Conservation (phyloP, 768 basidiomycete species). For the Boletus pseudo-olivaceus region DNA sequence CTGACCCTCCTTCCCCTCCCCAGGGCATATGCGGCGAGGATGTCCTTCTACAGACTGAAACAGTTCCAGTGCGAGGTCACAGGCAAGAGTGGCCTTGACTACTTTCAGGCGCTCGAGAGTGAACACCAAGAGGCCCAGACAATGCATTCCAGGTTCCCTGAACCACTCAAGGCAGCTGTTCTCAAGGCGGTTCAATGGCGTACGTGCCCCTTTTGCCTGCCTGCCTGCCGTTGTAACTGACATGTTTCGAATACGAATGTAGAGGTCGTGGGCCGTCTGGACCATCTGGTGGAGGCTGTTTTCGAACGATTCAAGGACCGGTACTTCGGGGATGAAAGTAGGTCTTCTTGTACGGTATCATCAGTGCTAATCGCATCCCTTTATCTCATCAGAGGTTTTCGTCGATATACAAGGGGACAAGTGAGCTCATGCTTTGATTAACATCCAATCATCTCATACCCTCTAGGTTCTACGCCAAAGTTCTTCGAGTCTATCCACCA, state of each 20-base stretch:
- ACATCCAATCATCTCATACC: slow-evolving; percentile 14
- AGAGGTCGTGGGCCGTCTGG: slow-evolving; percentile 97
- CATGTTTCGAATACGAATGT: slow-evolving; percentile 17
- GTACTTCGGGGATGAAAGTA: slow-evolving; percentile 89
- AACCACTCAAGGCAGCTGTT: slow-evolving; percentile 87
- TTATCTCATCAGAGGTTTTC: slow-evolving; percentile 60
- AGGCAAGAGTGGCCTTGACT: slow-evolving; percentile 90
- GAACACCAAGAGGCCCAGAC: slow-evolving; percentile 87
- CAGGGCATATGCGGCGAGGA: slow-evolving; percentile 81
- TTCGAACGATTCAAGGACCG: slow-evolving; percentile 96
- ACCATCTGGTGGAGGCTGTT: slow-evolving; percentile 91
- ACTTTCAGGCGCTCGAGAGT: slow-evolving; percentile 90
- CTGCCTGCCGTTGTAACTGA: slow-evolving; percentile 13
- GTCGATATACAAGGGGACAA: slow-evolving; percentile 87
- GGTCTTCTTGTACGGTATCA: slow-evolving; percentile 32
- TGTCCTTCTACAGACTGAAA: slow-evolving; percentile 91
- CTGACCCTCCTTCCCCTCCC: slow-evolving; percentile 9
- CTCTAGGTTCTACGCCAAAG: slow-evolving; percentile 73
- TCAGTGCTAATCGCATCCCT: slow-evolving; percentile 16
- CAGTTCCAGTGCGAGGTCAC: slow-evolving; percentile 98
- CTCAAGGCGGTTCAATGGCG: slow-evolving; percentile 96
- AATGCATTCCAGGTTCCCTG: slow-evolving; percentile 88
- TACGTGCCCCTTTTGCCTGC: slow-evolving; percentile 46
- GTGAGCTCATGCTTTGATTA: slow-evolving; percentile 39
- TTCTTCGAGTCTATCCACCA: slow-evolving; percentile 76